phyloP scores from a whole-genome alignment of 1,284 basidiomycete genomes.

The Ustilago loliicola region DNA sequence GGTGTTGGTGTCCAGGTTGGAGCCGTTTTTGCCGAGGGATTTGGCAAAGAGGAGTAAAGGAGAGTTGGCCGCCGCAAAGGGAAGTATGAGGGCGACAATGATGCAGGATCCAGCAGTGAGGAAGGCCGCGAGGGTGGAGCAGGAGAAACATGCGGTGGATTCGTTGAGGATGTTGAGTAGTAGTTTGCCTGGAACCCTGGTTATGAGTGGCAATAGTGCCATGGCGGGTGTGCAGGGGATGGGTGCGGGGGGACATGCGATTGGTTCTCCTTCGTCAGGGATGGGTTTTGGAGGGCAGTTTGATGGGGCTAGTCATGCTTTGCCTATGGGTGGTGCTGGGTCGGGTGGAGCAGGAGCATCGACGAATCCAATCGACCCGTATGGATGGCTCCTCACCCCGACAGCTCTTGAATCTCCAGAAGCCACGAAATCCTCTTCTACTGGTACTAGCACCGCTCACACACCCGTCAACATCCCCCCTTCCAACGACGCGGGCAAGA shows the following conservation, averaged over 20 bases:
- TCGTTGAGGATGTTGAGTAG: slow-evolving; percentile 38
- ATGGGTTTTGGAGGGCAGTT: slow-evolving; percentile 24
- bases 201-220: slow-evolving; percentile 27
- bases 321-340: slow-evolving; percentile 7
- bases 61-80: slow-evolving; percentile 47
- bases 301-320: neutral
- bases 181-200: slow-evolving; percentile 43
- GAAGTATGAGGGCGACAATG: slow-evolving; percentile 44
- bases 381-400: slow-evolving; percentile 51
- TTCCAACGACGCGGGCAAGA: neutral
- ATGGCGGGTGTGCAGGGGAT: slow-evolving; percentile 15
- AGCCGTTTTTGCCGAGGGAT: slow-evolving; percentile 44
- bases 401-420: slow-evolving; percentile 44
- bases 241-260: slow-evolving; percentile 26
- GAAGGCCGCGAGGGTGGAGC: slow-evolving; percentile 28
- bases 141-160: slow-evolving; percentile 52
- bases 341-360: neutral
- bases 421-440: slow-evolving; percentile 20
- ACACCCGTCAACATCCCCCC: slow-evolving; percentile 27
- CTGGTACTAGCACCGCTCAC: slow-evolving; percentile 25
- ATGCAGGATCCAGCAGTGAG: slow-evolving; percentile 37
- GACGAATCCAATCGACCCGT: slow-evolving; percentile 49
- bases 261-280: slow-evolving; percentile 13
- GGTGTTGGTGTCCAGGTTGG: slow-evolving; percentile 42
- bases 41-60: slow-evolving; percentile 35